Evolutionary conservation across 306 rosid genomes (phyloP), one percentile per base, ranked within the genome.

Genomic region (Inga laurina): DNA sequence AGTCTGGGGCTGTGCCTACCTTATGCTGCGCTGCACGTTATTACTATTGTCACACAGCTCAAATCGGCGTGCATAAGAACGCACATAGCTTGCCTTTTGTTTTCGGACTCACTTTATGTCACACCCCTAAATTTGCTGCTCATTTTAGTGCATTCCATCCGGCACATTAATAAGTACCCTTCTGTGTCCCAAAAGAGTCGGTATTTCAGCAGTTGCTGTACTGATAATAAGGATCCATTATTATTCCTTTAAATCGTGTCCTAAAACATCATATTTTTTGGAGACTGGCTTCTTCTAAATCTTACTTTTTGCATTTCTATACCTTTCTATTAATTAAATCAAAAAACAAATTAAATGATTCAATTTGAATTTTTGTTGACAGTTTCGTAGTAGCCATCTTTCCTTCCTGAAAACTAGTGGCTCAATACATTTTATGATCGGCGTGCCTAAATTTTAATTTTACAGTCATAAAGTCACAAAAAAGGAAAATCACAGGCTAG

Each of bases 51-150:
- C 71, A 32, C 43, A 13, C 71, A 5, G 1, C 71, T 32, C 71
- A 65, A 65, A 15, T 65, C 71, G 71, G 71, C 48, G 13, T 46
- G 12, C 12, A 45, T 24, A n/a, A 72, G 14, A 13, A 72, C 48
- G 3, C 19, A 24, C n/a, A 45, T 14, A 6, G 1, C 27, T 45
- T 1, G 6, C 46, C 22, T 73, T 71, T 71, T 49, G 46, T 44
- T 71, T 71, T 44, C 35, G n/a, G 56, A 22, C 52, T 3, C 34
- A 27, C 54, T 12, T n/a, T 72, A 37, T 35, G 74, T 68, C 49
- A 69, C 74, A 7, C 74, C 30, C 48, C 49, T 39, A 45, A 72
- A 22, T 71, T 71, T 43, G 75, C 75, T 71, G 75, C 54, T 22
- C 18, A 2, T 71, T 71, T 43, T 41, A 18, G 51, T 70, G 30